A percentile compares a stretch with the other conserved stretches of the same genome.
Conservation (phyloP, 1,284 basidiomycete species). For the Trichosporon ovoides region DNA sequence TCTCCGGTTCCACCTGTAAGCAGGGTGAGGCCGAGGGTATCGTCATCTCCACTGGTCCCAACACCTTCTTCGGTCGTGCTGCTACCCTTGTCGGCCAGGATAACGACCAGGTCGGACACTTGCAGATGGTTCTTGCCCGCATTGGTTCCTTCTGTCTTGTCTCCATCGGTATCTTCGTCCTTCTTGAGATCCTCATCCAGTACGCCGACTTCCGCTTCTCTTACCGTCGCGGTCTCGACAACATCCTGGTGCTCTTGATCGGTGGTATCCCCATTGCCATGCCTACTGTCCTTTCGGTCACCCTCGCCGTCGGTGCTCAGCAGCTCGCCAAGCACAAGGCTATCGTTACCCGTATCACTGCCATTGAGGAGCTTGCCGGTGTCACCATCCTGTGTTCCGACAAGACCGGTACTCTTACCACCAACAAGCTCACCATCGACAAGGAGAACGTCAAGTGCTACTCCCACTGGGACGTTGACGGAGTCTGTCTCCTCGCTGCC, state of each 20-base stretch:
- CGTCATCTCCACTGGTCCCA: slow-evolving; percentile 91
- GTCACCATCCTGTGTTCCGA: slow-evolving; percentile 96
- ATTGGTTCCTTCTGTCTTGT: slow-evolving; percentile 94
- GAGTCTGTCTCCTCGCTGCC: slow-evolving; percentile 86
- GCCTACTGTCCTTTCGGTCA: slow-evolving; percentile 94
- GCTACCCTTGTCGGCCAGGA: slow-evolving; percentile 92
- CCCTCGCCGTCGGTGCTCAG: slow-evolving; percentile 94
- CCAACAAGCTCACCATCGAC: slow-evolving; percentile 99
- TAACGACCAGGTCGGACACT: slow-evolving; percentile 91
- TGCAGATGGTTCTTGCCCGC: slow-evolving; percentile 94
- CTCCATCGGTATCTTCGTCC: slow-evolving; percentile 85
- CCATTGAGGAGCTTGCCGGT: slow-evolving; percentile 93
- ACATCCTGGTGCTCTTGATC: slow-evolving; percentile 94
- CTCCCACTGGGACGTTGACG: slow-evolving; percentile 78
- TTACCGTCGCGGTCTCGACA: slow-evolving; percentile 91
- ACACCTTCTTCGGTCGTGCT: slow-evolving; percentile 93
- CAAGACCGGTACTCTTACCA: slow-evolving; percentile 95
- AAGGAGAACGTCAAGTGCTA: slow-evolving; percentile 87
- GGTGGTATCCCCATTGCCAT: slow-evolving; percentile 98
- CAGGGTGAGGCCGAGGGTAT: slow-evolving; percentile 96
- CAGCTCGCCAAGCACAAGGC: slow-evolving; percentile 98
- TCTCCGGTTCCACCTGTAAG: slow-evolving; percentile 96
- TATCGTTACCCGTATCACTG: slow-evolving; percentile 96
- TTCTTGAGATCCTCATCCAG: slow-evolving; percentile 81
- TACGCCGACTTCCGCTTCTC: slow-evolving; percentile 80